Evolutionary conservation across 2,329 filamentous ascomycete species (phyloP), one percentile per base, ranked within the genome.

Genomic region (Tolypocladium pustulatum): DNA sequence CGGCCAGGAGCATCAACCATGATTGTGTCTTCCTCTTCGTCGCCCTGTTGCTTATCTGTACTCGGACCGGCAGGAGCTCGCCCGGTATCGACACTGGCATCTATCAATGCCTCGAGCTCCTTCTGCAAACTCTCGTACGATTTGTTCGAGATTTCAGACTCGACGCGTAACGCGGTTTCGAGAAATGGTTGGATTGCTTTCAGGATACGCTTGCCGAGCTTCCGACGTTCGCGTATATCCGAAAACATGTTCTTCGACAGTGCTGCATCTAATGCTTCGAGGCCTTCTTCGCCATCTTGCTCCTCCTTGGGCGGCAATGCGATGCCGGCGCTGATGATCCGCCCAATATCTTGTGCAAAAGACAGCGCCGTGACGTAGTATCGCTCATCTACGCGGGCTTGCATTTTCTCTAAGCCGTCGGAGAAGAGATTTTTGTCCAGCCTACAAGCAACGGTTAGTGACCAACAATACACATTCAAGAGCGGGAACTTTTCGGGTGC

Each of bases 121-220:
- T 84, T 84, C 43, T 90, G 76, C 58, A 92, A 81, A 54, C 81
- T 81, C 57, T 91, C 88, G 53, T 85, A 83, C 0, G 88, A 79
- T 65, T 86, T 87, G 57, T 86, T 82, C 56, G 81, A 86, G 49
- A 96, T 80, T 61, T 94, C 89, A n/a, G 89, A 86, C 71, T 97
- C 93, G 58, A 90, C 89, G 57, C 81, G 82, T 54, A 91, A 75
- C 0, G 91, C 91, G 58, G 83, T 81, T 70, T 96, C 89, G 3
- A 96, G 77, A 52, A 85, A 81, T 17, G 89, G 85, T 69, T 95
- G 90, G 37, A 96, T 81, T 1, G 86, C 84, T 70, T 91, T 95
- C 64, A 96, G 81, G 61, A 97, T 96, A 32, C 91, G 85, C 73
- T 95, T 96, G 30, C 89, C 91, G n/a, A 96, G 77, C 65, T 88